Base-by-base conservation (phyloP, 2,329 filamentous ascomycete genomes). In the Aspergillus felis region DNA sequence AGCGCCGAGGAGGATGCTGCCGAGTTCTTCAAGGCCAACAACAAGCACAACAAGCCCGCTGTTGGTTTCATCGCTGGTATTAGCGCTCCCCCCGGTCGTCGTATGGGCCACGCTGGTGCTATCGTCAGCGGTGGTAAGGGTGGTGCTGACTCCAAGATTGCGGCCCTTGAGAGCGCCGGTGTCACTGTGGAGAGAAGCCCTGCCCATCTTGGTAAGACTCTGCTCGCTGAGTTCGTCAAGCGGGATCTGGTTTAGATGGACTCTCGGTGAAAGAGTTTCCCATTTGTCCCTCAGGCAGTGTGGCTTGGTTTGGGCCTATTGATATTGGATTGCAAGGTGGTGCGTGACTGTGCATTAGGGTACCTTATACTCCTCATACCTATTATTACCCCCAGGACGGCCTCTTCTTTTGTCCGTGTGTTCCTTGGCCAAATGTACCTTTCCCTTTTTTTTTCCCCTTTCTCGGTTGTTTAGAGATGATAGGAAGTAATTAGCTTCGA, bases 51-150 rank as follows among this genome's bases (percentile, higher is more conserved):
- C 79, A 99, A 97, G 87, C 94, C 94, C 71, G 92, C 96, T 60
- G 94, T 97, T 70, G 91, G 89, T 79, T 99, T 99, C 81, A 97
- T 97, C 71, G 94, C 94, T 65, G 94, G 94, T 81, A 97, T 99
- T 81, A 96, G 91, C 67, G 94, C 94, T 65, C 94, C 94, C 56
- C 92, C 94, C 35, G 94, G 94, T 73, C 87, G 94, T 76, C 88
- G 94, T 78, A 99, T 97, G 94, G 94, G 94, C 68, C 94, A 99
- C 84, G 94, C 94, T 67, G 94, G 94, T 82, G 94, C 94, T 74
- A 99, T 99, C 75, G 93, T 99, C 65, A 91, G 90, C 67, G 94
- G 94, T 70, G 94, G 94, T 71, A 97, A 97, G 87, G 94, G 94
- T 74, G 94, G 92, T 75, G 94, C 94, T 64, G 92, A 97, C 81